A percentile compares a stretch with the other conserved stretches of the same genome.
Evolutionary conservation across 2,329 filamentous ascomycete genomes (phyloP).

Genomic region (Emmonsia crescens): DNA sequence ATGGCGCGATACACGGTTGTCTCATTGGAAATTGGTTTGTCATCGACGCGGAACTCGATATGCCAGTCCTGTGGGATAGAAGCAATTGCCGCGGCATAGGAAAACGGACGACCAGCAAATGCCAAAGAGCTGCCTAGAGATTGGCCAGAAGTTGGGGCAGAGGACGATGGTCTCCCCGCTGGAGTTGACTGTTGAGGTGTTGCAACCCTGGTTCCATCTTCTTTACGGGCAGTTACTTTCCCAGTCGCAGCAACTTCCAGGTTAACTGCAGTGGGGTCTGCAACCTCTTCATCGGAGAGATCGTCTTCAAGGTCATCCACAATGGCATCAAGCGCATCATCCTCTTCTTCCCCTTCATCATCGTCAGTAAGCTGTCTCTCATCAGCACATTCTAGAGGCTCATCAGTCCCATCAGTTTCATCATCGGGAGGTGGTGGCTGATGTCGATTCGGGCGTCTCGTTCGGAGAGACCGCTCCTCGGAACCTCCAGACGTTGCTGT

Average conservation of each 20-base stretch:
- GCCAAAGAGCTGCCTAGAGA: conserved; percentile 45
- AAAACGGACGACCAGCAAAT: conserved; percentile 50
- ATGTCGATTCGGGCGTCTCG: conserved; percentile 55
- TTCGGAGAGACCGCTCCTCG: conserved; percentile 29
- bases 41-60: conserved; percentile 84
- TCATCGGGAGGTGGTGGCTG: conserved; percentile 44
- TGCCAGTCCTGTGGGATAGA: conserved; percentile 87
- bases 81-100: conserved; percentile 72
- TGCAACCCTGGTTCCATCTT: conserved; percentile 76
- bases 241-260: conserved; percentile 79
- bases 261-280: conserved; percentile 79
- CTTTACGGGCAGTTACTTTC: conserved; percentile 80
- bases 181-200: conserved; percentile 59
- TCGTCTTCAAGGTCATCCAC: conserved; percentile 86
- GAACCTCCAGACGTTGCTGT: conserved; percentile 25
- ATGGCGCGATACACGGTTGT: conserved; percentile 95
- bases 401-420: conserved; percentile 52
- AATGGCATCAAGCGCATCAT: conserved; percentile 64
- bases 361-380: conserved; percentile 70
- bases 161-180: conserved; percentile 34
- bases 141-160: conserved; percentile 27
- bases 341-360: conserved; percentile 49
- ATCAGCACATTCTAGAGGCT: conserved; percentile 82
- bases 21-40: conserved; percentile 73
- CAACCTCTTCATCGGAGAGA: conserved; percentile 60